These are phyloP conservation scores for Asterionellopsis glacialis DNA, from an alignment of 108 stramenopile species.

Conservation along the genomic window DNA sequence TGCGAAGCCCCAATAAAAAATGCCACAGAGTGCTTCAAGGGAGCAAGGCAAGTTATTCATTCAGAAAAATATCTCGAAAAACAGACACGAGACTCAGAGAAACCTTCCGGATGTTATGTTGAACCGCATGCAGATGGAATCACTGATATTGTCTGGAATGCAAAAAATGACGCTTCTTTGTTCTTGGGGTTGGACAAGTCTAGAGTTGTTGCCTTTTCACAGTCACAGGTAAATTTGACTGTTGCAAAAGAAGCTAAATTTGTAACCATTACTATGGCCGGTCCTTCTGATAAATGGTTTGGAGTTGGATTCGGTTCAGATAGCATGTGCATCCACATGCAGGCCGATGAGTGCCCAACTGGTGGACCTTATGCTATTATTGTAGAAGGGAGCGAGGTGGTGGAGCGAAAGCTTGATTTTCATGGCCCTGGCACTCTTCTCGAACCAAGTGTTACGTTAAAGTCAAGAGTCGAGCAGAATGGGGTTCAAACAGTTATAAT, in stretches of 20 bases:
- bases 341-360: slow-evolving; percentile 30
- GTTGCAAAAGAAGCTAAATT: not conserved
- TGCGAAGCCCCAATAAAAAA: not conserved
- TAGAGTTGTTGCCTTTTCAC: not conserved
- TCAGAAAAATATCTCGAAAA: not conserved
- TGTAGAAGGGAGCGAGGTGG: slow-evolving; percentile 14
- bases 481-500: slow-evolving; percentile 14
- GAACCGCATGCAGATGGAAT: slow-evolving; percentile 10
- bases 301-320: slow-evolving; percentile 31
- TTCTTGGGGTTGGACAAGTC: not conserved
- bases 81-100: not conserved
- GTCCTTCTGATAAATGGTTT: slow-evolving; percentile 18
- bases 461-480: slow-evolving; percentile 9
- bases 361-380: slow-evolving; percentile 34
- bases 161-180: not conserved
- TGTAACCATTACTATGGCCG: slow-evolving; percentile 2
- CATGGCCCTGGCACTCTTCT: slow-evolving; percentile 29
- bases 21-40: slow-evolving; percentile 1
- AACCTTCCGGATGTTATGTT: not conserved
- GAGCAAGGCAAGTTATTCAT: not conserved
- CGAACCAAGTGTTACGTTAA: not conserved
- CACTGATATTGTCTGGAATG: slow-evolving; percentile 8
- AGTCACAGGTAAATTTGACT: not conserved
- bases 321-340: slow-evolving; percentile 33
- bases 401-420: slow-evolving; percentile 30